Percentiles rank a stretch among this genome's conserved stretches.
Evolutionary conservation across 169 alveolate species (phyloP).

Genomic region (Fabrea salina): DNA sequence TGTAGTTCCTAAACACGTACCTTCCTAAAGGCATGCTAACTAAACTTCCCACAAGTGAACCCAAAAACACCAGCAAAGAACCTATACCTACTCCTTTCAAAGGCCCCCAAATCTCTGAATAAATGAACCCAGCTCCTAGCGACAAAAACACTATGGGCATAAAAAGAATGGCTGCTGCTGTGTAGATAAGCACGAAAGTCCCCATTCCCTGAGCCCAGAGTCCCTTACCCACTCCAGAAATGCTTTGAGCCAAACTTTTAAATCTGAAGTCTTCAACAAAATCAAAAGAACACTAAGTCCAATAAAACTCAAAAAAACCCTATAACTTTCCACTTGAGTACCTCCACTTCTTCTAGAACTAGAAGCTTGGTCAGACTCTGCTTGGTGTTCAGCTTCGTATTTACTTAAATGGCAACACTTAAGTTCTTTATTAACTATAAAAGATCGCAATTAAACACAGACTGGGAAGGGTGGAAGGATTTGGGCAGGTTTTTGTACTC

Average conservation of each 20-base stretch:
- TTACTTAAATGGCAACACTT: no score
- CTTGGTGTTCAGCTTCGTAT: no score
- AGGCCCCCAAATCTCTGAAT: slow-evolving; percentile 13
- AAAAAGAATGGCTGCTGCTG: slow-evolving; percentile 35
- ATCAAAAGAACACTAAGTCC: no score
- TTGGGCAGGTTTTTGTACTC: slow-evolving; percentile 5
- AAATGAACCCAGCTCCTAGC: slow-evolving; percentile 49
- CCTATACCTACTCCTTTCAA: slow-evolving; percentile 35
- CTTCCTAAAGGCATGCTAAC: slow-evolving; percentile 46
- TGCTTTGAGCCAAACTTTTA: neutral
- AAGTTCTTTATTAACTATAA: slow-evolving; percentile 21
- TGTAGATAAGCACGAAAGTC: slow-evolving; percentile 29
- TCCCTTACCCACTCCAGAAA: slow-evolving; percentile 25
- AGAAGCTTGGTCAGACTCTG: no score
- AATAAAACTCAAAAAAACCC: no score
- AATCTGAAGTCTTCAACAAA: no score
- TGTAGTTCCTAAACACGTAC: slow-evolving; percentile 39
- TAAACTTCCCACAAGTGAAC: slow-evolving; percentile 39
- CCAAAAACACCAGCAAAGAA: slow-evolving; percentile 34
- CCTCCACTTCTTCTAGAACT: no score
- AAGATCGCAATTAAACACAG: slow-evolving; percentile 4
- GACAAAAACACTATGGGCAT: slow-evolving; percentile 47
- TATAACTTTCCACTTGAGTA: no score
- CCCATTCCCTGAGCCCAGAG: slow-evolving; percentile 20
- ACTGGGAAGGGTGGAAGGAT: neutral